Percentiles rank a stretch among this genome's conserved stretches.
Evolutionary conservation across 2,329 filamentous ascomycete genomes (phyloP).

Genomic region (Phaeomoniella chlamydospora): DNA sequence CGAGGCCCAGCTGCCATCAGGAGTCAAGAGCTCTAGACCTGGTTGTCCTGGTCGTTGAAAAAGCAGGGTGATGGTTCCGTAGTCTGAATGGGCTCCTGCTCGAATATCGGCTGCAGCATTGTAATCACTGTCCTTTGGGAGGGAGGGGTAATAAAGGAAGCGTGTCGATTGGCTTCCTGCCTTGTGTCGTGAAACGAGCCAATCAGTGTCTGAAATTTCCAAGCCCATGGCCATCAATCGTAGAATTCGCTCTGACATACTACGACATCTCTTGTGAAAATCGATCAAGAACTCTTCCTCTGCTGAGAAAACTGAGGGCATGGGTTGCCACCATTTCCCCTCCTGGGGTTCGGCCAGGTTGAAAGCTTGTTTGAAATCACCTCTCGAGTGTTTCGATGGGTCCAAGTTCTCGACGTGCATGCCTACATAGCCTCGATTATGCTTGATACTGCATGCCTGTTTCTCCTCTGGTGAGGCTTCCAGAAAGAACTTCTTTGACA

Average conservation of each 20-base stretch:
- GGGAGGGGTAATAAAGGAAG: slow-evolving; percentile 58
- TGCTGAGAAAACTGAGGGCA: slow-evolving; percentile 49
- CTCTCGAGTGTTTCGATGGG: slow-evolving; percentile 63
- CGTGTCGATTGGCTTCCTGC: slow-evolving; percentile 46
- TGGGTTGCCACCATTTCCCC: slow-evolving; percentile 58
- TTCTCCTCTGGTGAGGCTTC: slow-evolving; percentile 20
- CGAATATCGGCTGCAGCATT: slow-evolving; percentile 51
- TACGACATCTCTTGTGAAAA: slow-evolving; percentile 59
- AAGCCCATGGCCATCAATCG: slow-evolving; percentile 67
- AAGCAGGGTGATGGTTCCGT: slow-evolving; percentile 54
- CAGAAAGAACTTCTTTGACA: slow-evolving; percentile 37
- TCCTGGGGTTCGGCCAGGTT: slow-evolving; percentile 71
- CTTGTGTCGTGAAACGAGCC: slow-evolving; percentile 47
- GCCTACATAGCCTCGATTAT: slow-evolving; percentile 79
- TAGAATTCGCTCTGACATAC: slow-evolving; percentile 58
- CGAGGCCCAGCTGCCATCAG: slow-evolving; percentile 43
- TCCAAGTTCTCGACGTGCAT: slow-evolving; percentile 85
- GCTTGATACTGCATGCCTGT: slow-evolving; percentile 55
- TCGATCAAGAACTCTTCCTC: slow-evolving; percentile 46
- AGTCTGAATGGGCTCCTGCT: slow-evolving; percentile 86
- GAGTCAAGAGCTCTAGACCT: slow-evolving; percentile 67
- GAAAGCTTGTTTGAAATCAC: slow-evolving; percentile 90
- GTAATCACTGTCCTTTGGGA: slow-evolving; percentile 27
- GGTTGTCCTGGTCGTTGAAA: slow-evolving; percentile 78
- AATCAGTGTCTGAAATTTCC: slow-evolving; percentile 32